Evolutionary conservation across 352 stramenopile genomes (phyloP).

Genomic region (Pythium coloratum): DNA sequence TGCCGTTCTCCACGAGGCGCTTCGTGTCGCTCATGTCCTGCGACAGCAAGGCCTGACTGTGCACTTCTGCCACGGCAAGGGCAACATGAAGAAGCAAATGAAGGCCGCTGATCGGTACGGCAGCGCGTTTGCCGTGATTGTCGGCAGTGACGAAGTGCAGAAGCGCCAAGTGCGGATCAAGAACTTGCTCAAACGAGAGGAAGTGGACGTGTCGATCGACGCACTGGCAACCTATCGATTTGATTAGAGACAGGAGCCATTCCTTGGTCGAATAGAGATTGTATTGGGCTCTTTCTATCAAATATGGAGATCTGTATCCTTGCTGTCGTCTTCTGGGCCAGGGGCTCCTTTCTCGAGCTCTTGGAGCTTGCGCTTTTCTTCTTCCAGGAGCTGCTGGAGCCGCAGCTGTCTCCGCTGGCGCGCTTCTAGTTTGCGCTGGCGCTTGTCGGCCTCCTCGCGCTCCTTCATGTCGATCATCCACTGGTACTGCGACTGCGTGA

Average conservation of each 20-base stretch:
- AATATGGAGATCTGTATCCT: neutral
- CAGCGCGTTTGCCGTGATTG: constrained; percentile 68
- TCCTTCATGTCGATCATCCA: constrained; percentile 79
- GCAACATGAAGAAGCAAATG: constrained; percentile 89
- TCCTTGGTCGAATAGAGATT: constrained; percentile 7
- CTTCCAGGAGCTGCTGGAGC: constrained; percentile 65
- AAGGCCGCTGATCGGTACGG: constrained; percentile 75
- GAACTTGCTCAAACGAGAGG: constrained; percentile 60
- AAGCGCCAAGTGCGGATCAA: constrained; percentile 73
- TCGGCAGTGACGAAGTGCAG: constrained; percentile 70
- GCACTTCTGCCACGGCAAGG: constrained; percentile 80
- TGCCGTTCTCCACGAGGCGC: constrained; percentile 54
- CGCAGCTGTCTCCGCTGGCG: constrained; percentile 63
- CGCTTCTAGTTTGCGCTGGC: constrained; percentile 52
- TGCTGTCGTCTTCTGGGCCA: neutral
- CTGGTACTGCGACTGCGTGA: constrained; percentile 85
- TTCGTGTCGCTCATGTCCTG: constrained; percentile 70
- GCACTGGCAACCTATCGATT: constrained; percentile 19
- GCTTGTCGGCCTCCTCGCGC: constrained; percentile 68
- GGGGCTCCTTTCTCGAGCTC: constrained; percentile 44
- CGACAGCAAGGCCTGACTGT: constrained; percentile 59
- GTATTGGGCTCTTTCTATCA: constrained; percentile 1
- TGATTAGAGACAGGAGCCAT: constrained; percentile 1
- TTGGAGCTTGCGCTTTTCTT: constrained; percentile 67
- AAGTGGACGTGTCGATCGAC: constrained; percentile 41